Conservation (phyloP, 352 stramenopile genomes). For the Globisporangium yorkense region DNA sequence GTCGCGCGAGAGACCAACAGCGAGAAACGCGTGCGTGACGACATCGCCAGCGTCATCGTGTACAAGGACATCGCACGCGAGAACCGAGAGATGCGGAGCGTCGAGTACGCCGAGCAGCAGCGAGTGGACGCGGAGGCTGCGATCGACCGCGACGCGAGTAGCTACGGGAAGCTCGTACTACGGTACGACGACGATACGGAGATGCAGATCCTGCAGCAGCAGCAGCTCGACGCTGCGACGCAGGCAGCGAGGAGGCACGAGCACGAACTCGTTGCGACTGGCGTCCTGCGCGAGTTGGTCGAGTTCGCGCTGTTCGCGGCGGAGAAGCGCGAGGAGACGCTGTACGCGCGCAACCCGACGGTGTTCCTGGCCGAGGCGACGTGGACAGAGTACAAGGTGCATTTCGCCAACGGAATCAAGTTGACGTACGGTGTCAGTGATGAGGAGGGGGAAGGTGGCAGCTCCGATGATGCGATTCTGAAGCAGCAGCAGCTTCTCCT, state of each 20-base stretch:
- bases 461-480: not conserved
- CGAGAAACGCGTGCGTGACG: slow-evolving; percentile 30
- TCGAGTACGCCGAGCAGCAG: slow-evolving; percentile 45
- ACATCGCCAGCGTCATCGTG: slow-evolving; percentile 42
- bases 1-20: slow-evolving; percentile 41
- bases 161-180: slow-evolving; percentile 48
- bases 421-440: not conserved
- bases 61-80: slow-evolving; percentile 67
- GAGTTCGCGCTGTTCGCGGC: slow-evolving; percentile 53
- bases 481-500: slow-evolving; percentile 11
- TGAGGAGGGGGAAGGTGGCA: not conserved
- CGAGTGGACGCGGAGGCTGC: slow-evolving; percentile 33
- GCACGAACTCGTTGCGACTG: slow-evolving; percentile 31
- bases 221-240: slow-evolving; percentile 25
- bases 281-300: slow-evolving; percentile 44
- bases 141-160: slow-evolving; percentile 45
- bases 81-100: slow-evolving; percentile 44
- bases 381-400: slow-evolving; percentile 52
- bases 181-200: slow-evolving; percentile 59
- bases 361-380: slow-evolving; percentile 38
- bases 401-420: slow-evolving; percentile 25
- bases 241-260: slow-evolving; percentile 30
- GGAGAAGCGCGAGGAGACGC: slow-evolving; percentile 36
- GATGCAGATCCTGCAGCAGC: slow-evolving; percentile 33
- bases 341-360: slow-evolving; percentile 23